phyloP scores from a whole-genome alignment of 2,329 filamentous ascomycete species.

The Xylaria sp. region DNA sequence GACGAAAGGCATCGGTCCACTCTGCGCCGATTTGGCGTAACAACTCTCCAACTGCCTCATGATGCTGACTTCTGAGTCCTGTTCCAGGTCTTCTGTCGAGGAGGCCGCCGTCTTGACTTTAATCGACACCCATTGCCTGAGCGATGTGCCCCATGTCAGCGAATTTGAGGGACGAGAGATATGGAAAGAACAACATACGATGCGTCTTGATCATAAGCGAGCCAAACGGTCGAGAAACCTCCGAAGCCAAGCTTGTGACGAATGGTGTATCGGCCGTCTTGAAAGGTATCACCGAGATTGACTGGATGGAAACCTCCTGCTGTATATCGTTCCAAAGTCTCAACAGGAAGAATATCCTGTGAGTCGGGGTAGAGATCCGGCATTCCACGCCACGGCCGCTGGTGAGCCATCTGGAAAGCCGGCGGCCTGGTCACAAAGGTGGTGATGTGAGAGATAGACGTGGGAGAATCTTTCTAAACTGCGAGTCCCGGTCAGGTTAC shows the following conservation, averaged over 20 bases:
- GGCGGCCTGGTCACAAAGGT: not conserved
- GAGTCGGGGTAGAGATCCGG: not conserved
- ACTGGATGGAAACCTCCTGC: slow-evolving; percentile 16
- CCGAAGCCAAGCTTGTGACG: slow-evolving; percentile 17
- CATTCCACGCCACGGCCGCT: not conserved
- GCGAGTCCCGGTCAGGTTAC: too few relatives aligned
- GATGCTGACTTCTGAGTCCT: slow-evolving; percentile 3
- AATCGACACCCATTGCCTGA: slow-evolving; percentile 9
- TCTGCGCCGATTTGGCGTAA: not conserved
- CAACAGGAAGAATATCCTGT: not conserved
- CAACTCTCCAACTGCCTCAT: slow-evolving; percentile 6
- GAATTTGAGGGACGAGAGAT: not conserved
- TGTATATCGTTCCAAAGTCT: slow-evolving; percentile 3
- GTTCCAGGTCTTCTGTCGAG: not conserved
- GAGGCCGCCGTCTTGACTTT: slow-evolving; percentile 1
- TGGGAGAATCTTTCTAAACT: too few relatives aligned
- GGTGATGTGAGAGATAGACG: too few relatives aligned
- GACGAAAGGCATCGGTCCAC: not conserved
- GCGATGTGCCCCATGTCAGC: not conserved
- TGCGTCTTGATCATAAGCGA: slow-evolving; percentile 4
- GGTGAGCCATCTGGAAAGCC: not conserved
- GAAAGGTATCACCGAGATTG: slow-evolving; percentile 17
- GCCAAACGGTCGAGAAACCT: slow-evolving; percentile 14
- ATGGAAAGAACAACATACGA: slow-evolving; percentile 1
- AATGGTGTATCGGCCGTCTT: slow-evolving; percentile 8